Evolutionary conservation across 768 basidiomycete species (phyloP).

Genomic region (Mycena chlorophos): DNA sequence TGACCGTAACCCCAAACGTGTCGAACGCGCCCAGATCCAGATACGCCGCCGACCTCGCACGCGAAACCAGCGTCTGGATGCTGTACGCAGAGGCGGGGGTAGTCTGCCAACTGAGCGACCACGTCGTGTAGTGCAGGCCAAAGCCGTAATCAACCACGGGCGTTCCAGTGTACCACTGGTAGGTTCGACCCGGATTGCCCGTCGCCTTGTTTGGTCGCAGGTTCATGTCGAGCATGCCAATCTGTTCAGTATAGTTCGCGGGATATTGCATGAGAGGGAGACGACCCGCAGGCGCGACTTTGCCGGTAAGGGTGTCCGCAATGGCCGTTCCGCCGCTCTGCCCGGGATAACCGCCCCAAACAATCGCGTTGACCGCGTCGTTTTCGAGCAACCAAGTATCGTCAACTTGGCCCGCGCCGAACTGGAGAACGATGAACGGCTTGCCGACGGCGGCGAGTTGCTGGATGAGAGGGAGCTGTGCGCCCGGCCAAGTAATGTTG

Average conservation of each 20-base stretch:
- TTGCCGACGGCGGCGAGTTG: constrained; percentile 47
- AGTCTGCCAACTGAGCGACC: constrained; percentile 43
- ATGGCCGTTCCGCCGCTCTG: constrained; percentile 57
- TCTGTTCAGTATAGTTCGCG: constrained; percentile 44
- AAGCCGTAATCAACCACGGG: constrained; percentile 56
- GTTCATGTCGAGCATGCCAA: constrained; percentile 60
- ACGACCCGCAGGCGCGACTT: constrained; percentile 54
- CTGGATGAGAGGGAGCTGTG: constrained; percentile 51
- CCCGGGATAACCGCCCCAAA: constrained; percentile 61
- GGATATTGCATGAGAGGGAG: constrained; percentile 58
- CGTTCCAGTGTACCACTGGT: constrained; percentile 55
- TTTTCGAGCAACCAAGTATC: constrained; percentile 45
- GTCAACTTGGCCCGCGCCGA: constrained; percentile 60
- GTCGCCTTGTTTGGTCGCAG: constrained; percentile 44
- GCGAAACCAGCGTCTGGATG: constrained; percentile 40
- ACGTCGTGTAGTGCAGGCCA: constrained; percentile 58
- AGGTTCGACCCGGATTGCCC: constrained; percentile 55
- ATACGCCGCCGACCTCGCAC: constrained; percentile 22
- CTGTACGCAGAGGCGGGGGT: constrained; percentile 38
- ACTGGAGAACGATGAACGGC: constrained; percentile 56
- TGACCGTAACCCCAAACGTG: constrained; percentile 48
- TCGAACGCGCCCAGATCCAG: constrained; percentile 50
- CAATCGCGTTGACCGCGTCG: constrained; percentile 46
- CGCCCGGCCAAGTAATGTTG: constrained; percentile 55
- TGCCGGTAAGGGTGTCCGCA: constrained; percentile 53